phyloP scores from a whole-genome alignment of 257 asterid genomes.

The Catharanthus roseus region DNA sequence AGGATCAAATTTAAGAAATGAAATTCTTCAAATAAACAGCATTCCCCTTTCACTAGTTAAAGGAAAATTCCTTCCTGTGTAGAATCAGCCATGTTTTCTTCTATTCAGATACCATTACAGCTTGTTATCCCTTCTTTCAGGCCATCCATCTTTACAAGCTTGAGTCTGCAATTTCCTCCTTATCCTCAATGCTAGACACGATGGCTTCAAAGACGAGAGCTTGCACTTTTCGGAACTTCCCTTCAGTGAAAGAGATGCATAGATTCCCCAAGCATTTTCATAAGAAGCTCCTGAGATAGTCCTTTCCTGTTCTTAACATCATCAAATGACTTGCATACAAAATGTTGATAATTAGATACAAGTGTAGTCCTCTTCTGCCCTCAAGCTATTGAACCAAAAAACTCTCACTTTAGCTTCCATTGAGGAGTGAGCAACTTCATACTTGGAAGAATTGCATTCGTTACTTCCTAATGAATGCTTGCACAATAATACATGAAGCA shows the following conservation, averaged over 20 bases:
- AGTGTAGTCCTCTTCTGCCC: no score
- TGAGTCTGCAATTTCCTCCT: constrained; percentile 10
- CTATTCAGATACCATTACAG: constrained; percentile 65
- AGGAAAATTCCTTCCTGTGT: no score
- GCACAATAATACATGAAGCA: neutral
- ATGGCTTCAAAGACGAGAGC: constrained; percentile 78
- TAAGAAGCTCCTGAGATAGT: constrained; percentile 80
- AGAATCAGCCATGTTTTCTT: no score
- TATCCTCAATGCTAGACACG: constrained; percentile 30
- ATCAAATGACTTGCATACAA: constrained; percentile 16
- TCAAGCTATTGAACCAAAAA: neutral
- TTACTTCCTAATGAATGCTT: neutral
- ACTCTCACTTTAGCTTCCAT: neutral
- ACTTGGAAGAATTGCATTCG: neutral
- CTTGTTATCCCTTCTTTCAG: no score
- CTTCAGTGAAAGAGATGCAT: constrained; percentile 87
- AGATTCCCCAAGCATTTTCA: constrained; percentile 81
- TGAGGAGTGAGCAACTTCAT: neutral
- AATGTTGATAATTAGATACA: no score
- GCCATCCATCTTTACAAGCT: constrained; percentile 23
- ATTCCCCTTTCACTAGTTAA: no score
- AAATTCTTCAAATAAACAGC: no score
- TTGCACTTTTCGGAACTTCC: constrained; percentile 77
- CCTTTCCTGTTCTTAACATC: constrained; percentile 81
- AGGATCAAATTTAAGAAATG: no score